Evolutionary conservation across 1,284 basidiomycete species (phyloP), one percentile per base, ranked within the genome.

Genomic region (Cryptococcus deneoformans): DNA sequence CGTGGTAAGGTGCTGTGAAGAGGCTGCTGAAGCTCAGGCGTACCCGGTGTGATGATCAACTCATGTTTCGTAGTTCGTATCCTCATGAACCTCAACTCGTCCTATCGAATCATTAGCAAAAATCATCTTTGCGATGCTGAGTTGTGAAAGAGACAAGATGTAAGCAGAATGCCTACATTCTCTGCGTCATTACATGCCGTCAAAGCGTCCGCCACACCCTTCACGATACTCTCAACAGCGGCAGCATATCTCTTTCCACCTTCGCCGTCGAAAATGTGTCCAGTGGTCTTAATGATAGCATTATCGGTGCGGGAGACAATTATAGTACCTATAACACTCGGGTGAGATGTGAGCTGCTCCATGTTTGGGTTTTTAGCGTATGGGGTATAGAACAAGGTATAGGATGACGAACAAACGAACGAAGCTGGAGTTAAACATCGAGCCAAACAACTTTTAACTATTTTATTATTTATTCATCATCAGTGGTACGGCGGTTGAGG

Each of bases 221-320:
- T 86, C 1, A 93, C 89, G 48, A 94, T 89, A 58, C 83, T 80
- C 54, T 84, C 85, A 14, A 94, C 83, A 5, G 85, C 86, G 50
- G 81, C 80, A 1, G 90, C 91, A 67, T 94, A 93, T 66, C 84
- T 86, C 71, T 79, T 81, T 11, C 91, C 92, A 44, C 87, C 85
- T 61, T 92, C 89, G 12, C 90, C 90, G 60, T 94, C 91, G 67
- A 96, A 94, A 1, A 91, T 84, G 40, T 87, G 84, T 0, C 92
- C 92, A 0, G 87, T 87, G 67, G 88, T 86, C 48, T 90, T 82
- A 64, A 95, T 87, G 61, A 95, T 91, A 6, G 77, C 79, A 11
- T 85, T 52, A 29, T 29, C 29, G 29, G 29, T 29, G 29, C 29
- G 29, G 29, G 29, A 29, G 29, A 29, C 3, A 5, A 81, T 5